These are phyloP conservation scores for Ramaria sp. DNA, from an alignment of 768 basidiomycete species.

Conservation along the genomic window DNA sequence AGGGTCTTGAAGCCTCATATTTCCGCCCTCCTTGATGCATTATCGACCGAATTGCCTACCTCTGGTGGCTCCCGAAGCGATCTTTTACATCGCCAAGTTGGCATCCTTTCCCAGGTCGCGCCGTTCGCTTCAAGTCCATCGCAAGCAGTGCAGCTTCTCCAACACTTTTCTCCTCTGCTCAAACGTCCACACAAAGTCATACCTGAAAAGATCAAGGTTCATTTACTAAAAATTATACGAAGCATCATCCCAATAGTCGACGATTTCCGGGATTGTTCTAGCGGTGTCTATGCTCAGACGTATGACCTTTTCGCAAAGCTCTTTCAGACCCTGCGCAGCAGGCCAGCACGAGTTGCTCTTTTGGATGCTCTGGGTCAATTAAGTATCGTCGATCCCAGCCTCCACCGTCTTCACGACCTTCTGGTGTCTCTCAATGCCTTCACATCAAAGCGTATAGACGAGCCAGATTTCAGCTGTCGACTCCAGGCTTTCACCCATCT, in stretches of 20 bases:
- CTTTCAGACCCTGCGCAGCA: constrained; percentile 67
- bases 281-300: constrained; percentile 36
- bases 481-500: constrained; percentile 62
- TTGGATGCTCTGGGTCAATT: constrained; percentile 52
- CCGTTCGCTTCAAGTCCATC: constrained; percentile 55
- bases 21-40: constrained; percentile 47
- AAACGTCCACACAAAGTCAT: constrained; percentile 66
- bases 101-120: constrained; percentile 70
- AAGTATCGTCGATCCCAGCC: constrained; percentile 29
- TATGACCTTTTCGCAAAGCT: constrained; percentile 64
- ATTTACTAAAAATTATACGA: constrained; percentile 63
- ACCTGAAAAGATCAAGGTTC: constrained; percentile 77
- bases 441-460: constrained; percentile 71
- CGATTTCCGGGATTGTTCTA: constrained; percentile 39
- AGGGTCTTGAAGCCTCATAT: constrained; percentile 60
- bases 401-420: constrained; percentile 36
- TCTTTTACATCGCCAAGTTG: constrained; percentile 72
- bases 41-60: constrained; percentile 38
- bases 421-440: constrained; percentile 75
- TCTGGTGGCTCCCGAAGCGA: constrained; percentile 15
- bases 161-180: constrained; percentile 69
- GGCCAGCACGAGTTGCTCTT: constrained; percentile 59
- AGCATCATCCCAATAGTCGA: constrained; percentile 58
- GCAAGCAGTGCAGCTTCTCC: constrained; percentile 65
- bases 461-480: constrained; percentile 87